Percentiles rank a stretch among this genome's conserved stretches.
These are phyloP conservation scores for Trichoderma parareesei DNA, from an alignment of 495 filamentous ascomycete genomes.

Conservation along the genomic window DNA sequence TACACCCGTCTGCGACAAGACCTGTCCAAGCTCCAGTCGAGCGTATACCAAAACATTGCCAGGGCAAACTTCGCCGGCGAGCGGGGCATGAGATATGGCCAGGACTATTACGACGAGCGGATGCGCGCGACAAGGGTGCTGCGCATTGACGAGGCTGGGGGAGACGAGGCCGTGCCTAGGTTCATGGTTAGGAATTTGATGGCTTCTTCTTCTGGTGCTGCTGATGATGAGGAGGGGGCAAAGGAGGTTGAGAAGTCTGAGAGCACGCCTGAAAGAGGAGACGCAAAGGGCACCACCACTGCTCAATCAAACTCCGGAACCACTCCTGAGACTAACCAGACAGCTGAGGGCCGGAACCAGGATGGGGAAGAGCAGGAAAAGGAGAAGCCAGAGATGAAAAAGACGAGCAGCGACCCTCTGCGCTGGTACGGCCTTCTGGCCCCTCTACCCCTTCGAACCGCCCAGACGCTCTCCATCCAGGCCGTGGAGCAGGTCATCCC, in stretches of 20 bases:
- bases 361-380: slow-evolving; percentile 14
- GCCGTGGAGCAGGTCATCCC: slow-evolving; percentile 40
- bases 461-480: slow-evolving; percentile 42
- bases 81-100: slow-evolving; percentile 54
- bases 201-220: neutral
- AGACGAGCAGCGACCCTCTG: slow-evolving; percentile 44
- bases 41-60: slow-evolving; percentile 47
- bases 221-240: neutral
- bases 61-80: slow-evolving; percentile 64
- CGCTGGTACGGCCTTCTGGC: slow-evolving; percentile 64
- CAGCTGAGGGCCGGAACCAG: neutral
- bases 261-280: neutral
- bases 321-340: neutral
- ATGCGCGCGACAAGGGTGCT: slow-evolving; percentile 54
- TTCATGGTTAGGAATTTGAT: slow-evolving; percentile 13
- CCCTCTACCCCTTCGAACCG: slow-evolving; percentile 49
- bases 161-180: slow-evolving; percentile 14
- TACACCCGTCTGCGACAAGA: slow-evolving; percentile 54
- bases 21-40: slow-evolving; percentile 48
- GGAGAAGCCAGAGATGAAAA: slow-evolving; percentile 11
- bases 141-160: slow-evolving; percentile 10
- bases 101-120: slow-evolving; percentile 61
- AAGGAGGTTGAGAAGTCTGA: neutral
- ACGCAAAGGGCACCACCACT: neutral
- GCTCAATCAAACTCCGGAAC: slow-evolving; percentile 6